Evolutionary conservation across 106 monocot species (phyloP).

Genomic region (Platanthera zijinensis): DNA sequence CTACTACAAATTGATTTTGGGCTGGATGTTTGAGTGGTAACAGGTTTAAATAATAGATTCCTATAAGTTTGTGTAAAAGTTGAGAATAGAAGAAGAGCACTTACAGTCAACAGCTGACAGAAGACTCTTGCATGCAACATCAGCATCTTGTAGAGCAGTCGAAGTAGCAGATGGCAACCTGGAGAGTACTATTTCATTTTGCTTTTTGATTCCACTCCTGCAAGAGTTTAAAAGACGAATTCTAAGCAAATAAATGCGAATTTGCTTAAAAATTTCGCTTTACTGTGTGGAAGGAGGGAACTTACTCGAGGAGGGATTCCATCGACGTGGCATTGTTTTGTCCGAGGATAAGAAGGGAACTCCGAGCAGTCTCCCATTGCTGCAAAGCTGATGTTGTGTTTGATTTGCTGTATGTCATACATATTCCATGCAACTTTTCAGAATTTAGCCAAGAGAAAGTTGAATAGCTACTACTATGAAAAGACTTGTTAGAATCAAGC

Average conservation of each 20-base stretch:
- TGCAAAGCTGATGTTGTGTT: slow-evolving; percentile 28
- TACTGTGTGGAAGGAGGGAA: not conserved
- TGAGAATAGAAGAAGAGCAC: slow-evolving; percentile 5
- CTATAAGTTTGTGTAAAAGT: not conserved
- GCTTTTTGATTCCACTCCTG: slow-evolving; percentile 55
- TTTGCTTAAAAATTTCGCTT: not conserved
- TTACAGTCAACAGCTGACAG: slow-evolving; percentile 62
- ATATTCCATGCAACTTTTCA: not conserved
- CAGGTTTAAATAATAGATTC: not conserved
- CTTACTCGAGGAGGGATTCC: slow-evolving; percentile 58
- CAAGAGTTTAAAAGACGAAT: not conserved
- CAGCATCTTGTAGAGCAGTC: slow-evolving; percentile 39
- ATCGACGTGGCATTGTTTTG: slow-evolving; percentile 36
- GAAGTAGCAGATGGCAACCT: slow-evolving; percentile 43
- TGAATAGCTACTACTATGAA: not conserved
- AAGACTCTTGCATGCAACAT: slow-evolving; percentile 34
- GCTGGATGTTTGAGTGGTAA: no score
- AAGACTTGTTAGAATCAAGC: not conserved
- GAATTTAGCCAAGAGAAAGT: not conserved
- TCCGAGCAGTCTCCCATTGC: slow-evolving; percentile 63
- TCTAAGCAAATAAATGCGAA: not conserved
- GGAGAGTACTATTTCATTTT: slow-evolving; percentile 34
- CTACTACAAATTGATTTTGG: no score
- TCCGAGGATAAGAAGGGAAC: slow-evolving; percentile 40
- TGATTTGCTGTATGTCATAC: slow-evolving; percentile 26